Base-by-base conservation (phyloP, 495 filamentous ascomycete species). In the Penicillium waksmanii region DNA sequence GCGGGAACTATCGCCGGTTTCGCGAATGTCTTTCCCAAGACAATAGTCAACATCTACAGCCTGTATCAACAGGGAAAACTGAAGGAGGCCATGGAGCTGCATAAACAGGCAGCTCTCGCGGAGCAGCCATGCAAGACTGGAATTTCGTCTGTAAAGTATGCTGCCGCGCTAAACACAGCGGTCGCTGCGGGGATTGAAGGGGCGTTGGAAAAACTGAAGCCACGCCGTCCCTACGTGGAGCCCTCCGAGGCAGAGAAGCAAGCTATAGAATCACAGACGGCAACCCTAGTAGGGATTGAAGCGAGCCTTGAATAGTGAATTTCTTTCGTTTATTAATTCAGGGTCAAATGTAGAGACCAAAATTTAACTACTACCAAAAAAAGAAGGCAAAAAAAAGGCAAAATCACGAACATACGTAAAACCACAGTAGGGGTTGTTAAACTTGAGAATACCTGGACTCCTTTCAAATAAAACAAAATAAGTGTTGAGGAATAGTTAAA, bases 51-150 rank as follows among this genome's bases (percentile, higher is more conserved):
- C 56, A 74, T 90, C 17, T 79, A 90, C 55, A 76, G 84, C 33
- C 77, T 92, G 9, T 93, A 85, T 73, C 74, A 78, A 50, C 71
- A 75, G 17, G 90, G 89, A 17, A 80, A 87, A 63, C 59, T 84
- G 18, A 74, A 80, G 11, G 85, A 91, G 66, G 90, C 91, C 0
- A 76, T 83, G 67, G 82, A 81, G 57, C 73, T 93, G 73, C 91
- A 95, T 73, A 84, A 85, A n/a, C 73, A 90, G 42, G 81, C 93
- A 9, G 87, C 90, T 12, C 73, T 85, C 51, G 91, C 89, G 18
- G 91, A 96, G 76, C 93, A 89, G 84, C 85, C 85, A 4, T 88
- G 86, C 52, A 95, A 93, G 66, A 84, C 92, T 59, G 87, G 89
- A 5, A 88, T 89, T 60, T 82, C 85, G 27, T 76, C 79, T 0